phyloP scores from a whole-genome alignment of 78 protist species.

The Trichosphaerium sp. region DNA sequence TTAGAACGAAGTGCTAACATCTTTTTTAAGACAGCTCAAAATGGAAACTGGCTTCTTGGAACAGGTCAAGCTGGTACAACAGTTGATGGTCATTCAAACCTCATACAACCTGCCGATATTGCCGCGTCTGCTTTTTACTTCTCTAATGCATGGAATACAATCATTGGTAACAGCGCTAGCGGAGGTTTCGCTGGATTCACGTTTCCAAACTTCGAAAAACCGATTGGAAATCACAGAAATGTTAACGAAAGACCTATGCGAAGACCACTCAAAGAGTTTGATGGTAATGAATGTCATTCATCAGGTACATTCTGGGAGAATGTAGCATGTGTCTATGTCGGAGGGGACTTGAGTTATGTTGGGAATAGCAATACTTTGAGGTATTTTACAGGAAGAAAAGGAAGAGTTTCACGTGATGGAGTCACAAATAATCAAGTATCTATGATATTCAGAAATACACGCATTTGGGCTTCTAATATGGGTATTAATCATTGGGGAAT shows the following conservation, averaged over 20 bases:
- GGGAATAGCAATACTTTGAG: neutral
- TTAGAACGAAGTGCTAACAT: too few species aligned
- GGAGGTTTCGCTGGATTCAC: conserved; percentile 70
- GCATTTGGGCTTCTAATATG: neutral
- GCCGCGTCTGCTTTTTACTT: conserved; percentile 64
- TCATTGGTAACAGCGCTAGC: conserved; percentile 60
- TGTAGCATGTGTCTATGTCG: conserved; percentile 54
- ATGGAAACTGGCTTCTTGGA: too few species aligned
- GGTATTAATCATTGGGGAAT: conserved; percentile 35
- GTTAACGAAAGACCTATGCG: conserved; percentile 4
- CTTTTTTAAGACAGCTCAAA: too few species aligned
- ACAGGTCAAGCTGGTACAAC: conserved; percentile 27
- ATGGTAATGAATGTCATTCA: conserved; percentile 52
- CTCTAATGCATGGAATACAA: conserved; percentile 45
- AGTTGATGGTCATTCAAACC: neutral
- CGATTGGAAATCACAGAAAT: conserved; percentile 17
- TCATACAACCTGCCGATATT: conserved; percentile 53
- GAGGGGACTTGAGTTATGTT: conserved; percentile 7
- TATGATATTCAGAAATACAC: conserved; percentile 27
- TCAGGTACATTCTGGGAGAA: conserved; percentile 26
- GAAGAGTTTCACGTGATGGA: too few species aligned
- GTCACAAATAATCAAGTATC: too few species aligned
- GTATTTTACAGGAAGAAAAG: too few species aligned
- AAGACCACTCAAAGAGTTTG: conserved; percentile 24
- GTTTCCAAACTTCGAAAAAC: conserved; percentile 35